Evolutionary conservation across 768 basidiomycete species (phyloP).

Genomic region (Naematelia aurantialba): DNA sequence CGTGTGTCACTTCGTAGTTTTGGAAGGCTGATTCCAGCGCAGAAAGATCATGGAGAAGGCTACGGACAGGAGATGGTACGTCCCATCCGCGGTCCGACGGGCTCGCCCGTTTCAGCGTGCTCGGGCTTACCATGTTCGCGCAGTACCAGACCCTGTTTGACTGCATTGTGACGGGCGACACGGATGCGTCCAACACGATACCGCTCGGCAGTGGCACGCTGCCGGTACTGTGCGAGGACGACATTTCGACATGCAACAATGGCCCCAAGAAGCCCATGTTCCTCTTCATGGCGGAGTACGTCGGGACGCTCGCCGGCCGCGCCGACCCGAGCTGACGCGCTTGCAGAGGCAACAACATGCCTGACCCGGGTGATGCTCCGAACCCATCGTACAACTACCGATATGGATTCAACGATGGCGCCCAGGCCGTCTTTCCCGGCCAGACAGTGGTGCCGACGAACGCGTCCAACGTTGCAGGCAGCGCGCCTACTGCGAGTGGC

Average conservation of each 20-base stretch:
- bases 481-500: too few species aligned
- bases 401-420: constrained; percentile 69
- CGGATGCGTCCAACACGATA: constrained; percentile 13
- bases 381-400: constrained; percentile 57
- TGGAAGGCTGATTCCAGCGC: not conserved
- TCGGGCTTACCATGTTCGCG: not conserved
- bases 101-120: too few species aligned
- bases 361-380: not conserved
- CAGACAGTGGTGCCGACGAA: not conserved
- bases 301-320: too few species aligned
- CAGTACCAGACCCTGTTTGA: constrained; percentile 29
- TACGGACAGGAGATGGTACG: not conserved
- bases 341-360: not conserved
- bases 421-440: constrained; percentile 53
- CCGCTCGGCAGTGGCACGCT: constrained; percentile 9
- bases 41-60: not conserved
- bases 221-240: constrained; percentile 22
- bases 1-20: too few species aligned
- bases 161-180: constrained; percentile 32
- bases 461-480: too few species aligned
- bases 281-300: not conserved
- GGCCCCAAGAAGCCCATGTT: constrained; percentile 33
- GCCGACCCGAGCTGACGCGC: too few species aligned
- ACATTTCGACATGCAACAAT: constrained; percentile 16
- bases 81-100: not conserved